Conservation (phyloP, 2,329 filamentous ascomycete species). For the Setomelanomma holmii region DNA sequence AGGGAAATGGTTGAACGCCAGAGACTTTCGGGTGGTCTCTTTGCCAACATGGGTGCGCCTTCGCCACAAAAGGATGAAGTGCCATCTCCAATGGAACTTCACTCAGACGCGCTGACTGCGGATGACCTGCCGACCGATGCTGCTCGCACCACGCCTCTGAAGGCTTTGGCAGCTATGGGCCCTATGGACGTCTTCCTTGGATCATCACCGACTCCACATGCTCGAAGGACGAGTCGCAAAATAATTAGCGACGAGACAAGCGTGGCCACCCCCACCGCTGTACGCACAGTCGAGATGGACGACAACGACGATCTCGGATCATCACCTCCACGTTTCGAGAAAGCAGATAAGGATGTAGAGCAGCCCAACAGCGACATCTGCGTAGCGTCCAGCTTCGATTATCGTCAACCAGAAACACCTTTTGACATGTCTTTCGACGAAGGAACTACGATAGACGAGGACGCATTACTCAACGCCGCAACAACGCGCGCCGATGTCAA, state of each 20-base stretch:
- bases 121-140: slow-evolving; percentile 32
- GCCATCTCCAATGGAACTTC: slow-evolving; percentile 35
- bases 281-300: slow-evolving; percentile 27
- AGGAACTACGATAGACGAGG: slow-evolving; percentile 42
- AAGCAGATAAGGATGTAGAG: slow-evolving; percentile 1
- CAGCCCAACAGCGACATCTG: slow-evolving; percentile 8
- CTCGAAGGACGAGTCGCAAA: slow-evolving; percentile 34
- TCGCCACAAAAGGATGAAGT: slow-evolving; percentile 21
- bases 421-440: slow-evolving; percentile 39
- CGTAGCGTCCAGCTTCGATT: slow-evolving; percentile 30
- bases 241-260: slow-evolving; percentile 35
- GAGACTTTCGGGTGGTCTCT: slow-evolving; percentile 68
- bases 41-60: slow-evolving; percentile 63
- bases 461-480: slow-evolving; percentile 25
- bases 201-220: slow-evolving; percentile 46
- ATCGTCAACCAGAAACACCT: slow-evolving; percentile 19
- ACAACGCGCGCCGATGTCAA: slow-evolving; percentile 6
- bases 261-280: slow-evolving; percentile 36
- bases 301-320: slow-evolving; percentile 40
- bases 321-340: slow-evolving; percentile 45
- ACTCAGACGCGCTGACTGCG: slow-evolving; percentile 35
- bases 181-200: slow-evolving; percentile 46
- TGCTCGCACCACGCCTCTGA: slow-evolving; percentile 35
- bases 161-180: slow-evolving; percentile 32
- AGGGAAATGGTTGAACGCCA: slow-evolving; percentile 79